Base-by-base conservation (phyloP, 441 rosid species). In the Lepidium campestre region DNA sequence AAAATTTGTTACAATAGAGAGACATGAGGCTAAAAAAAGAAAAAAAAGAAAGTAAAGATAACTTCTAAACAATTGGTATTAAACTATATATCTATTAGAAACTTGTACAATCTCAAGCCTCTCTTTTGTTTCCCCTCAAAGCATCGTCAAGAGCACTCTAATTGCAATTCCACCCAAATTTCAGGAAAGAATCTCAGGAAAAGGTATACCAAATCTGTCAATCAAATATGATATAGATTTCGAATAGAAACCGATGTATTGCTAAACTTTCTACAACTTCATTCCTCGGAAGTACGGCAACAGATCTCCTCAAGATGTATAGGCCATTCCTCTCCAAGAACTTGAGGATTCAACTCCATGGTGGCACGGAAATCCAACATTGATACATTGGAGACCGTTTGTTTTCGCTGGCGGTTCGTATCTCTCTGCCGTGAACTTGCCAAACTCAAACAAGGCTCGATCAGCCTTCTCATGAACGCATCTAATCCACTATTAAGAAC, bases 271-370 rank as follows among this genome's bases (percentile, higher is more conserved):
- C 48, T 55, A 62, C 48, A 47, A 23, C 64, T 68, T 49, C 76
- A 73, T 67, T 80, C 82, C 64, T 85, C 85, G 1, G 48, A 82
- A 65, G 79, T 71, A 50, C 60, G 61, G 25, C 59, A 67, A 35
- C 77, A 74, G 45, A 91, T 76, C 74, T 82, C 89, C 80, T 89
- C 99, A 8, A 85, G 85, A 49, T 90, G 86, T 41, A 57, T 56
- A 12, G 94, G 58, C 98, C 97, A 88, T 46, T 84, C 82, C 71
- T 72, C 81, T 52, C 99, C 98, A 45, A 91, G 91, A 42, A 86
- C 50, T 54, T 11, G 83, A 4, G 98, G 98, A 76, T 89, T 83
- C 72, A 81, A 62, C 75, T 88, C 86, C 91, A 84, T 73, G 14
- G 97, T 85, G 54, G 84, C 60, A 19, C 71, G 79, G 23, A 91